These are phyloP conservation scores for Thalassiosira mediterranea DNA, from an alignment of 352 stramenopile genomes.

Conservation along the genomic window DNA sequence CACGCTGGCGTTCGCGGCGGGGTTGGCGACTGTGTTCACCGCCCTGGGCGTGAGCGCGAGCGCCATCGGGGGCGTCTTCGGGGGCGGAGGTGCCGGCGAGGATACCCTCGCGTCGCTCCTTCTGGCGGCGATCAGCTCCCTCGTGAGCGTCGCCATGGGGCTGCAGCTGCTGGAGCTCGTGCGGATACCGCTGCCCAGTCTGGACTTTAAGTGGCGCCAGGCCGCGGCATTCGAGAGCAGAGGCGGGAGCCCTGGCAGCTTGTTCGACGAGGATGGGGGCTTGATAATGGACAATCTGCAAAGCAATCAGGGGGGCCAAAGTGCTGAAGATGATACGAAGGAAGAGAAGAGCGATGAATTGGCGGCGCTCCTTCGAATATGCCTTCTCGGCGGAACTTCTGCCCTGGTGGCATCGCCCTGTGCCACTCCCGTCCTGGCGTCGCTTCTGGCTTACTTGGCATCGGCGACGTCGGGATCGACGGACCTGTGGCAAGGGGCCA, in stretches of 20 bases:
- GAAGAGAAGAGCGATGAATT: conserved; percentile 33
- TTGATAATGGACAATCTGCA: conserved; percentile 41
- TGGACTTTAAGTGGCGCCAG: conserved; percentile 40
- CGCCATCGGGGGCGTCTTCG: conserved; percentile 71
- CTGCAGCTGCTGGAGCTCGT: conserved; percentile 78
- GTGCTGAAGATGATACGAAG: not conserved
- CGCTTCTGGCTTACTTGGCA: conserved; percentile 77
- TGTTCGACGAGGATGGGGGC: conserved; percentile 51
- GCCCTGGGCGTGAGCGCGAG: conserved; percentile 67
- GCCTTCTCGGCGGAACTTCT: conserved; percentile 75
- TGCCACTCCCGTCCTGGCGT: conserved; percentile 79
- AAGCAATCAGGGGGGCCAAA: conserved; percentile 25
- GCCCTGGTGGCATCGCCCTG: conserved; percentile 76
- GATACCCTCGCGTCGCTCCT: conserved; percentile 18
- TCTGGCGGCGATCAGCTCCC: conserved; percentile 56
- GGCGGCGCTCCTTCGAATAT: conserved; percentile 66
- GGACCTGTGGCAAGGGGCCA: conserved; percentile 59
- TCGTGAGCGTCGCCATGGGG: conserved; percentile 74
- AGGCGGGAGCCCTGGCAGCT: conserved; percentile 20
- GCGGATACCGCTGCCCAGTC: conserved; percentile 61
- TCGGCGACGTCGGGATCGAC: conserved; percentile 32
- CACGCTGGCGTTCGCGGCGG: conserved; percentile 66
- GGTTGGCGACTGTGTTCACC: conserved; percentile 75
- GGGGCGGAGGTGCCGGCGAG: conserved; percentile 26
- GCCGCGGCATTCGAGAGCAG: conserved; percentile 21